Conservation (phyloP, 1,139 yeast species). For the Pichia terricola region DNA sequence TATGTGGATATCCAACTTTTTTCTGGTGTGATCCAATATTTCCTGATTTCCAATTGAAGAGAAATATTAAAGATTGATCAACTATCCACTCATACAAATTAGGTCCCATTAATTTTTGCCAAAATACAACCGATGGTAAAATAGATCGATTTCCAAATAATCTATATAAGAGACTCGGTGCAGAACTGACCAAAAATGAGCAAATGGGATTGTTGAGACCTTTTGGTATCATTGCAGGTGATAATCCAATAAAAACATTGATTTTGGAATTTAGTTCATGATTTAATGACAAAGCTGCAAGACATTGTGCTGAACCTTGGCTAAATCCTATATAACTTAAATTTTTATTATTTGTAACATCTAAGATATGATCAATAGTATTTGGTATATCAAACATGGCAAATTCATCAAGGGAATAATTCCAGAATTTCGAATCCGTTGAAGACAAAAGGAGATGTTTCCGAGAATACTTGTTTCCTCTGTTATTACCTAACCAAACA, state of each 20-base stretch:
- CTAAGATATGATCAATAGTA: conserved; percentile 51
- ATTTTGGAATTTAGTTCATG: conserved; percentile 30
- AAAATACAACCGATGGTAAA: conserved; percentile 37
- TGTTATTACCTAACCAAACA: conserved; percentile 83
- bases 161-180: conserved; percentile 29
- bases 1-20: conserved; percentile 35
- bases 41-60: conserved; percentile 35
- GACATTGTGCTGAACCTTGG: conserved; percentile 38
- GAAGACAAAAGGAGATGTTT: conserved; percentile 30
- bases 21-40: conserved; percentile 32
- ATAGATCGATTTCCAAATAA: conserved; percentile 37
- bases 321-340: conserved; percentile 36
- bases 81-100: conserved; percentile 30
- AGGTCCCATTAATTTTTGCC: conserved; percentile 35
- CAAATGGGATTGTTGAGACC: conserved; percentile 33
- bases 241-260: conserved; percentile 32
- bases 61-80: conserved; percentile 28
- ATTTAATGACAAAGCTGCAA: conserved; percentile 34
- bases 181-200: conserved; percentile 31
- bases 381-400: conserved; percentile 78
- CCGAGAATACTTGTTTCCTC: conserved; percentile 77
- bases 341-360: conserved; percentile 30
- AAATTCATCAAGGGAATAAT: conserved; percentile 75
- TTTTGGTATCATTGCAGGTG: conserved; percentile 38
- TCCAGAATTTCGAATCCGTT: conserved; percentile 55